phyloP scores from a whole-genome alignment of 140 eudicot species.

The Flaveria floridana region DNA sequence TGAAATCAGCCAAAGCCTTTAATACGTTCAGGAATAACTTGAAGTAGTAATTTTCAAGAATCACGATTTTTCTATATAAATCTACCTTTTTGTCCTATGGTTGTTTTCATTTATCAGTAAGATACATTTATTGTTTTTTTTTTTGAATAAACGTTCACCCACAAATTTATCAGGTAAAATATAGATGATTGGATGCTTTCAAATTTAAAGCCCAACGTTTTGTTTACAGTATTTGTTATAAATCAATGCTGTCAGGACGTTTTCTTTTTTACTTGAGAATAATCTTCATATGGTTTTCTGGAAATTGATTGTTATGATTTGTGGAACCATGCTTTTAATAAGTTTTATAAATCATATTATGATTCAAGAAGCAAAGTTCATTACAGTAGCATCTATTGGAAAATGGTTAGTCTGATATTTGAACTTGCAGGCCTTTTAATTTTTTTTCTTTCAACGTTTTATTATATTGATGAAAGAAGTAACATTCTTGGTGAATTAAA shows the following conservation, averaged over 20 bases:
- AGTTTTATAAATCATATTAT: not conserved
- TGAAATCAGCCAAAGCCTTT: not conserved
- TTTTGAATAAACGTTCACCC: not conserved
- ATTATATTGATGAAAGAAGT: not conserved
- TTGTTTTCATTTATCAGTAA: not conserved
- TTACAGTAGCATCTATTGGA: not conserved
- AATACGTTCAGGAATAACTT: not conserved
- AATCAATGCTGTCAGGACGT: not conserved
- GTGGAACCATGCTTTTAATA: not conserved
- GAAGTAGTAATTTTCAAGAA: slow-evolving; percentile 5
- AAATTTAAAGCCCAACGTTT: not conserved
- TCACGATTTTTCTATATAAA: not conserved
- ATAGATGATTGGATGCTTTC: not conserved
- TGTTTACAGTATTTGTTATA: not conserved
- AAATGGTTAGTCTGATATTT: not conserved
- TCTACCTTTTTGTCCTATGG: not conserved
- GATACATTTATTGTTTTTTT: not conserved
- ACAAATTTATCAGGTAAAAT: not conserved
- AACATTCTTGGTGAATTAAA: not conserved
- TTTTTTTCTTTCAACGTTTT: not conserved
- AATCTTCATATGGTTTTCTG: not conserved
- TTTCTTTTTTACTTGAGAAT: not conserved
- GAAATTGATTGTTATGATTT: not conserved
- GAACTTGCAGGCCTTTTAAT: not conserved
- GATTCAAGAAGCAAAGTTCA: not conserved